Evolutionary conservation across 2,329 filamentous ascomycete genomes (phyloP).

Genomic region (Beauveria medogensis): DNA sequence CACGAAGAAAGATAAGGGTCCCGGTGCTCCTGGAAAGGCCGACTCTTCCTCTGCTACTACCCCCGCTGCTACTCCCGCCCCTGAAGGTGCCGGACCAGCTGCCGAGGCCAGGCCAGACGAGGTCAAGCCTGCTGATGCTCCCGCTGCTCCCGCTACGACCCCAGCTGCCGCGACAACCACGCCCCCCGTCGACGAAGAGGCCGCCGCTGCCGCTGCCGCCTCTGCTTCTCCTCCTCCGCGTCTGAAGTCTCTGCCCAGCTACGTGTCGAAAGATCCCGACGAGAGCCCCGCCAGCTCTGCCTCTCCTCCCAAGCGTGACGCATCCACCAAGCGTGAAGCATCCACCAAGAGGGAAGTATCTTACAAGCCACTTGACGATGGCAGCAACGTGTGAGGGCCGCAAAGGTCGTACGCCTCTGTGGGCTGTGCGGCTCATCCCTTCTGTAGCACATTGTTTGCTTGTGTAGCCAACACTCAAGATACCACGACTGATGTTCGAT

Average conservation of each 20-base stretch:
- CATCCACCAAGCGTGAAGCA: neutral
- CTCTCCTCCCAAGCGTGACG: constrained; percentile 11
- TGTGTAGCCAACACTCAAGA: neutral
- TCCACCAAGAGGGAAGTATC: neutral
- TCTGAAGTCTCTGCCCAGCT: neutral
- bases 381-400: neutral
- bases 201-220: neutral
- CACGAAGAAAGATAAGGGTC: neutral
- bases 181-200: neutral
- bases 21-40: neutral
- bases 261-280: constrained; percentile 11
- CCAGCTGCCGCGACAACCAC: neutral
- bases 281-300: constrained; percentile 14
- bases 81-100: neutral
- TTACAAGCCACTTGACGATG: neutral
- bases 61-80: neutral
- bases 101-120: neutral
- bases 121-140: neutral
- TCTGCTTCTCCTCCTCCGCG: neutral
- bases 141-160: neutral
- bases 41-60: neutral
- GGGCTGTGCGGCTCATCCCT: neutral
- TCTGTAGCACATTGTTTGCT: neutral
- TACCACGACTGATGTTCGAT: neutral
- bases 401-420: neutral